A percentile compares a stretch with the other conserved stretches of the same genome.
Evolutionary conservation across 805 yeast species (phyloP).

Genomic region (Candida saitoana): DNA sequence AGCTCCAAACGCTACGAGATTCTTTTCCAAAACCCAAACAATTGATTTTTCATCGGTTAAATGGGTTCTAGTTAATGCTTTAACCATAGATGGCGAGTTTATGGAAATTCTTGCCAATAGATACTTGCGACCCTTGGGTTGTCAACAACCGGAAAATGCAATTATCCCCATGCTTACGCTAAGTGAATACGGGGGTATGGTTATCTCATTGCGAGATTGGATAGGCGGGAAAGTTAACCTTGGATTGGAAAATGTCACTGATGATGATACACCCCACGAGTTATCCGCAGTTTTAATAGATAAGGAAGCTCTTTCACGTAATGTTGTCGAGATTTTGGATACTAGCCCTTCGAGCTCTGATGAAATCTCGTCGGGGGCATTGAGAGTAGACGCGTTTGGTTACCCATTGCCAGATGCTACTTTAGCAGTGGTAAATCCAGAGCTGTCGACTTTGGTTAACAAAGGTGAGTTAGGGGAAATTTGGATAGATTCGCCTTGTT

Average conservation of each 20-base stretch:
- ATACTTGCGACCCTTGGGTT: constrained; percentile 88
- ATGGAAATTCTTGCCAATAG: constrained; percentile 83
- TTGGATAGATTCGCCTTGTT: constrained; percentile 93
- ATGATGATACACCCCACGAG: constrained; percentile 34
- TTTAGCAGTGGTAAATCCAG: constrained; percentile 91
- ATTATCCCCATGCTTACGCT: constrained; percentile 86
- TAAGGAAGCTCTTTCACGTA: constrained; percentile 66
- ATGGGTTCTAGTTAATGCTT: constrained; percentile 87
- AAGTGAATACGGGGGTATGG: constrained; percentile 95
- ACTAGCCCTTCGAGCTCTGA: constrained; percentile 51
- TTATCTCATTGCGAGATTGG: constrained; percentile 89
- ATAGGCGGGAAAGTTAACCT: constrained; percentile 59
- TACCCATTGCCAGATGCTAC: constrained; percentile 93
- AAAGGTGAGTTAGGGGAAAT: constrained; percentile 88
- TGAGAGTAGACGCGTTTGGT: constrained; percentile 89
- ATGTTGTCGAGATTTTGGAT: constrained; percentile 63
- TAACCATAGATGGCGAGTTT: constrained; percentile 90
- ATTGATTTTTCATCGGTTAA: constrained; percentile 76
- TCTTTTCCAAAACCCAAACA: constrained; percentile 66
- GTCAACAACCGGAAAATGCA: constrained; percentile 66
- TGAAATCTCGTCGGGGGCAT: constrained; percentile 32
- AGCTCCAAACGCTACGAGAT: constrained; percentile 78
- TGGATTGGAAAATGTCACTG: constrained; percentile 40
- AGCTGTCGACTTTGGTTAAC: constrained; percentile 68
- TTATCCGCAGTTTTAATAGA: constrained; percentile 69